Evolutionary conservation across 768 basidiomycete genomes (phyloP), one percentile per base, ranked within the genome.

Genomic region (Goffeauzyma gilvescens): DNA sequence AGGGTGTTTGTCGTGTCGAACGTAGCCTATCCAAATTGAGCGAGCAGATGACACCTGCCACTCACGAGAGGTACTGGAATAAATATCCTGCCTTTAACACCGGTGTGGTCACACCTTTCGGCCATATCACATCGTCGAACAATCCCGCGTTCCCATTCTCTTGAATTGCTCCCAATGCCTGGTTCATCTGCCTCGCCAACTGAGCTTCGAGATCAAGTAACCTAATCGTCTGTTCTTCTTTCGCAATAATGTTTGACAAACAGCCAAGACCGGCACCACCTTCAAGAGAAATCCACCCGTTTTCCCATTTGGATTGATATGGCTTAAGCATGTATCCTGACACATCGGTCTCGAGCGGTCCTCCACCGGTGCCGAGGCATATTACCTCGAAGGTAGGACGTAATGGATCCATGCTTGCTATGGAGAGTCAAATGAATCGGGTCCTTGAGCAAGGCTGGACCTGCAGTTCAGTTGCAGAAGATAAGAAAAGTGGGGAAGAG

Each of bases 301-400:
- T 79, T 46, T 73, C 69, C 89, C 89, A 95, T 7, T 66, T 55
- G 8, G 69, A 56, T 26, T 68, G 60, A 50, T 63, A 67, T 6
- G 81, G 72, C 58, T 95, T 96, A 59, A 93, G 63, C 39, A 93
- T 67, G 67, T 90, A 96, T n/a, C 75, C 79, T 21, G 81, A 83
- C 49, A 93, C 65, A 66, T 95, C 82, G 18, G 77, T 79, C 64
- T 95, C 89, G 53, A 78, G 72, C 6, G 84, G 85, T 37, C 89
- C 89, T 33, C 89, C 89, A 44, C 86, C 84, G 52, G 75, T 74
- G 36, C 78, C 89, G 5, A 66, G 42, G 6, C 62, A 60, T 10
- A 66, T 44, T 22, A 66, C 51, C 46, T 66, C 65, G 39, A 66
- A 66, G n/a, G 44, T n/a, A n/a, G n/a, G n/a, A n/a, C n/a, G n/a